phyloP scores from a whole-genome alignment of 257 asterid species.

The Solanum pennellii region DNA sequence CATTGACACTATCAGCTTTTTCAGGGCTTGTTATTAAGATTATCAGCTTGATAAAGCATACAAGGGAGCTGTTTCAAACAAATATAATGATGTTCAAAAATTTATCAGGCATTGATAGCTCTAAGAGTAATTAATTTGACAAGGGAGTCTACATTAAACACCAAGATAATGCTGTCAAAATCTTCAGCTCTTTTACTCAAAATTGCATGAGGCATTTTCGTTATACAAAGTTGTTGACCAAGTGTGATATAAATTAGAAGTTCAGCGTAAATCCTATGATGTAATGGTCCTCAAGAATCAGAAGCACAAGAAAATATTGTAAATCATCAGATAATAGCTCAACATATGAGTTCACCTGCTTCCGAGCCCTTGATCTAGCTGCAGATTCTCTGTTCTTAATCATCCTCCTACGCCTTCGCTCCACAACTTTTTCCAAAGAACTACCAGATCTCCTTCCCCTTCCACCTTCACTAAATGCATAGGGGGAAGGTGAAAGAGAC shows the following conservation, averaged over 20 bases:
- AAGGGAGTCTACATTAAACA: not conserved
- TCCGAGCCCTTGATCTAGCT: conserved; percentile 46
- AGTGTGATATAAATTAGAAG: not conserved
- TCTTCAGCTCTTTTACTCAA: not conserved
- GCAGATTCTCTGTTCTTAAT: conserved; percentile 47
- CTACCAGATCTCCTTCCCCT: conserved; percentile 29
- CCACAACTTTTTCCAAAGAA: conserved; percentile 38
- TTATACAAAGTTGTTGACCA: not conserved
- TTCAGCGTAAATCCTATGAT: not conserved
- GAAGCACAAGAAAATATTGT: not conserved
- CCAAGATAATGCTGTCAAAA: not conserved
- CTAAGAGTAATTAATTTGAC: not conserved
- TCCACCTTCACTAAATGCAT: conserved; percentile 41
- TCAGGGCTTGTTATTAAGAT: not conserved
- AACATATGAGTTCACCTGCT: conserved; percentile 52
- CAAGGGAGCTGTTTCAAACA: not conserved
- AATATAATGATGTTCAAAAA: not conserved
- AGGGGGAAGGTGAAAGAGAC: conserved; percentile 61
- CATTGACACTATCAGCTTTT: not conserved
- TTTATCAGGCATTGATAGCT: not conserved
- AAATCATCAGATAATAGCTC: not conserved
- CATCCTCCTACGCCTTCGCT: conserved; percentile 44
- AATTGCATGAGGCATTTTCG: not conserved
- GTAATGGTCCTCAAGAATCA: not conserved
- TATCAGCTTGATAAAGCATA: not conserved